Percentiles rank a stretch among this genome's conserved stretches.
phyloP scores from a whole-genome alignment of 2,329 filamentous ascomycete genomes.

The Drechslerella dactyloides region DNA sequence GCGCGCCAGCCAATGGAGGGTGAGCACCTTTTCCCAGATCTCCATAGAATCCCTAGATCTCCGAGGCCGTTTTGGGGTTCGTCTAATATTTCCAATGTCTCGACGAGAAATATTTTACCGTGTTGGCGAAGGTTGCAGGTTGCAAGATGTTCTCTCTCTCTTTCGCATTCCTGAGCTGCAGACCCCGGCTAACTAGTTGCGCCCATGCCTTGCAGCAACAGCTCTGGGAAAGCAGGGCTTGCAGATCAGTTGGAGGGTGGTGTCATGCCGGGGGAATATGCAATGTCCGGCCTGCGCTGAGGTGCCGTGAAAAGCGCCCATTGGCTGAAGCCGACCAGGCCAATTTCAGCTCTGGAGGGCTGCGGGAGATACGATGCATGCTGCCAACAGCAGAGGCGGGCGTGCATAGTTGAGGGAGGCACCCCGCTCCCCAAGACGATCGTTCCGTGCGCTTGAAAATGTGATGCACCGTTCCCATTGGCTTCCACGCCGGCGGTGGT shows the following conservation, averaged over 20 bases:
- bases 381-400: conserved; percentile 3
- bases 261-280: conserved; percentile 29
- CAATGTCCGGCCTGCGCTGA: conserved; percentile 17
- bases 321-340: conserved; percentile 15
- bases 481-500: conserved; percentile 28
- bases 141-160: conserved; percentile 14
- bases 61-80: conserved; percentile 21
- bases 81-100: conserved; percentile 44
- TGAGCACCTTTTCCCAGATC: conserved; percentile 25
- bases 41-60: conserved; percentile 46
- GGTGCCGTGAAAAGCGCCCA: not conserved
- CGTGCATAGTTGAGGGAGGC: conserved; percentile 20
- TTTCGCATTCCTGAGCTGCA: conserved; percentile 19
- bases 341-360: conserved; percentile 43
- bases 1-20: not conserved
- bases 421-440: conserved; percentile 45
- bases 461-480: conserved; percentile 36
- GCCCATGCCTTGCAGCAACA: conserved; percentile 15
- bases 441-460: conserved; percentile 23
- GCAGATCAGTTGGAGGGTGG: conserved; percentile 30
- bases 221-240: conserved; percentile 13
- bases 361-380: conserved; percentile 32
- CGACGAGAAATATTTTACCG: conserved; percentile 15
- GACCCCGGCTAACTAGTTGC: conserved; percentile 20
- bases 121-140: conserved; percentile 44